Conservation (phyloP, 2,329 filamentous ascomycete species). For the Pseudocercospora eumusae region DNA sequence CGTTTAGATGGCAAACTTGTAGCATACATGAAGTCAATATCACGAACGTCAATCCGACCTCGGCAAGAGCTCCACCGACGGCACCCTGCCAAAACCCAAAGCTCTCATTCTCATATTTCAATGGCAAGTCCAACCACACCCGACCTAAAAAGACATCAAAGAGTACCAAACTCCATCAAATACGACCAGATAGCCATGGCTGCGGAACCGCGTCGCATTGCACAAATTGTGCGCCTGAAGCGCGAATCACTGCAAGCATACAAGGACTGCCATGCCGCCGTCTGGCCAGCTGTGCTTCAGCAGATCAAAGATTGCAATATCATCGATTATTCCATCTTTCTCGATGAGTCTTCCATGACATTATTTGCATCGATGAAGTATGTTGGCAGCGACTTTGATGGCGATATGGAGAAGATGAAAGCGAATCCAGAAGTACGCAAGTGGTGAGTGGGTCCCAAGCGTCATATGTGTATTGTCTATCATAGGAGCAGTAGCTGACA, state of each 20-base stretch:
- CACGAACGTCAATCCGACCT: not conserved
- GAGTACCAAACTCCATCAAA: not conserved
- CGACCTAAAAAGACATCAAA: not conserved
- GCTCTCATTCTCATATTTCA: not conserved
- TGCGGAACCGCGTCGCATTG: slow-evolving; percentile 55
- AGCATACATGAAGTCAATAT: not conserved
- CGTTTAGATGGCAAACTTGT: not conserved
- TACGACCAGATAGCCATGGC: slow-evolving; percentile 16
- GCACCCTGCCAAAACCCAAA: not conserved
- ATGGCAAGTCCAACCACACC: not conserved
- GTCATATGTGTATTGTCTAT: slow-evolving; percentile 53
- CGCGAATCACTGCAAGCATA: slow-evolving; percentile 67
- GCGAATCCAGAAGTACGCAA: slow-evolving; percentile 71
- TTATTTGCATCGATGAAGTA: slow-evolving; percentile 80
- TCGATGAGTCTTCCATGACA: slow-evolving; percentile 62
- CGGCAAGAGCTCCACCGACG: not conserved
- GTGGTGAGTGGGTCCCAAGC: slow-evolving; percentile 79
- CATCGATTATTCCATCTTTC: slow-evolving; percentile 72
- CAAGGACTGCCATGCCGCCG: slow-evolving; percentile 70
- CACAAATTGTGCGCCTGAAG: slow-evolving; percentile 72
- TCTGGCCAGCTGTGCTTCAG: slow-evolving; percentile 73
- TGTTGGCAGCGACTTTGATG: slow-evolving; percentile 69
- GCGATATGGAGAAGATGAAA: slow-evolving; percentile 74
- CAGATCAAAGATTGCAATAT: slow-evolving; percentile 77
- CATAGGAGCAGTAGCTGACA: not conserved